These are phyloP conservation scores for Dioscorea cayenensis DNA, from an alignment of 116 monocot species.

Conservation along the genomic window DNA sequence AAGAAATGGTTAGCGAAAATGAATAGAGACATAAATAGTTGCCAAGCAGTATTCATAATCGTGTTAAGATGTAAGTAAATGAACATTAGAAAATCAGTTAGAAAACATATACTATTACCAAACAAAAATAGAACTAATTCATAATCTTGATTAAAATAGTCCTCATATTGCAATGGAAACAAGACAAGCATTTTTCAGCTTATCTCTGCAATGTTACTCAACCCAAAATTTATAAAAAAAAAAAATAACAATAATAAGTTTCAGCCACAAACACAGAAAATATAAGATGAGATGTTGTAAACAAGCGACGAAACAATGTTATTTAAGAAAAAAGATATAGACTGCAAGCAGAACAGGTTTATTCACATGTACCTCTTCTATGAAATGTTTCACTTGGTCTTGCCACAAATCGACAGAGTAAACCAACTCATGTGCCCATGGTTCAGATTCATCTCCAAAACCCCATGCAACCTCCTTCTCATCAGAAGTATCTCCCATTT, in stretches of 20 bases:
- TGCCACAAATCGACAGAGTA: conserved; percentile 88
- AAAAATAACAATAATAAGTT: background rate
- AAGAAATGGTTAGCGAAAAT: too few species aligned
- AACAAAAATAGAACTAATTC: too few species aligned
- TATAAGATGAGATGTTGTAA: background rate
- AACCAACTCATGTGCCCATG: conserved; percentile 81
- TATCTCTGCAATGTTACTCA: background rate
- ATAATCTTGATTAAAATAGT: too few species aligned
- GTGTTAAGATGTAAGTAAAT: too few species aligned
- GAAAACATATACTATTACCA: too few species aligned
- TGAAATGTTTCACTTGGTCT: conserved; percentile 83
- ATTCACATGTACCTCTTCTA: conserved; percentile 56
- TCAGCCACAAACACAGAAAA: background rate
- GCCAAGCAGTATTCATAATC: too few species aligned
- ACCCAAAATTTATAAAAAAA: background rate
- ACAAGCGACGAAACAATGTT: background rate
- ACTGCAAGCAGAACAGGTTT: background rate
- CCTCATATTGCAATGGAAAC: too few species aligned
- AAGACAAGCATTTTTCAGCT: background rate
- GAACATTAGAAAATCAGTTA: too few species aligned
- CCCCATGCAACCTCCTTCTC: conserved; percentile 48
- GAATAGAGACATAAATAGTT: too few species aligned
- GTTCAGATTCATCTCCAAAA: conserved; percentile 77
- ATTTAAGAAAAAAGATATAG: background rate
- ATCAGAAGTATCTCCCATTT: background rate